Base-by-base conservation (phyloP, 2,329 filamentous ascomycete species). In the Emergomyces africanus region DNA sequence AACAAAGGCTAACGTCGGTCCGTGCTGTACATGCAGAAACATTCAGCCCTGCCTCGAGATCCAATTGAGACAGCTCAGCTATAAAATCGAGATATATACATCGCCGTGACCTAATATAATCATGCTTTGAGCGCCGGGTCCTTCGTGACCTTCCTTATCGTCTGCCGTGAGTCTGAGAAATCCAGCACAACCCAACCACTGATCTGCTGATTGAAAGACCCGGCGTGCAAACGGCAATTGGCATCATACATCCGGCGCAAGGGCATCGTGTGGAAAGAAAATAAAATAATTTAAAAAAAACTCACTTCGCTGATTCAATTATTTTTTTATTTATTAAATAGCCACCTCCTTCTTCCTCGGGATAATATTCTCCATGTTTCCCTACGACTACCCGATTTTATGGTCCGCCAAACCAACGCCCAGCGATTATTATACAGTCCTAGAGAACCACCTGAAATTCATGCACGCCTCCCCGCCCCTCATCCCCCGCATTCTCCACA, bases 321-420 rank as follows among this genome's bases (percentile, higher is more conserved):
- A 12, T 35, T n/a, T n/a, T 51, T 35, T 33, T n/a, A n/a, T 51
- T 35, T 33, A n/a, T 46, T 20, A 57, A 54, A 42, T 67, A 91
- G 88, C 88, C 64, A 90, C 88, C 65, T 96, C 89, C 75, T 99
- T 99, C 83, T 96, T 97, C 83, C 87, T 99, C 64, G 94, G 94
- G 67, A 90, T 97, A 74, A 86, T 99, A 75, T 99, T 97, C 82
- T 90, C 90, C 67, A 85, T 86, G 63, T 95, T 97, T 75, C 91
- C 94, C 62, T 99, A 97, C 80, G 94, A 78, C 70, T 78, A 78
- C 65, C 75, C 75, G 15, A 73, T 78, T 57, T 74, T 78, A 5
- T 78, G 75, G 75, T 76, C 75, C 28, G 71, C 72, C 5, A 64
- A 66, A 9, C 68, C 73, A 0, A 75, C 75, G 5, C 70, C 74